Conservation (phyloP, 768 basidiomycete genomes). For the Lentinus brumalis region DNA sequence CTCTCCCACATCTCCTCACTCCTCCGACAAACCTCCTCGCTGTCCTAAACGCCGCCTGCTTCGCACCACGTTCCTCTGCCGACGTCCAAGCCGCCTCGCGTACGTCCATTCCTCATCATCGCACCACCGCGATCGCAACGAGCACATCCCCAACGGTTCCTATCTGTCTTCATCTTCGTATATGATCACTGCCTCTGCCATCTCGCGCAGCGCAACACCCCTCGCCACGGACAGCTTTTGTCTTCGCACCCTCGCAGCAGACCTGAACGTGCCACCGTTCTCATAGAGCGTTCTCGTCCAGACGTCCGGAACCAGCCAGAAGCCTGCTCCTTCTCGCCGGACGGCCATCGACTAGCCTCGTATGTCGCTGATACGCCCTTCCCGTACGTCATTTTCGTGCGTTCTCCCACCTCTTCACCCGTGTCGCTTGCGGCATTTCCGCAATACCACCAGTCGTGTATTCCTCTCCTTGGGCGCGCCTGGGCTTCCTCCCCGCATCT, state of each 20-base stretch:
- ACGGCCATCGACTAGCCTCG: constrained; percentile 4
- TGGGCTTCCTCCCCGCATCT: neutral
- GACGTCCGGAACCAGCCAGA: constrained; percentile 12
- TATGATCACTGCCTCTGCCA: neutral
- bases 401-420: constrained; percentile 6
- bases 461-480: neutral
- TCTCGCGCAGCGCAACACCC: neutral
- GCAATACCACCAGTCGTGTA: neutral
- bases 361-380: constrained; percentile 7
- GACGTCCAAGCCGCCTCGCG: neutral
- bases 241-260: neutral
- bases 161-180: neutral
- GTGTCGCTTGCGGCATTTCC: neutral
- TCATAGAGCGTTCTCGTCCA: constrained; percentile 13
- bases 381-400: neutral
- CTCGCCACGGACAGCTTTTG: neutral
- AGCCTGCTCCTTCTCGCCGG: constrained; percentile 14
- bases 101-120: constrained; percentile 1
- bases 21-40: constrained; percentile 10
- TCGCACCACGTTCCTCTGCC: constrained; percentile 1
- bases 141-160: constrained; percentile 1
- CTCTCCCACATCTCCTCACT: constrained; percentile 7
- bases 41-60: neutral
- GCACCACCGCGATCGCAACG: constrained; percentile 14
- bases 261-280: constrained; percentile 3